These are phyloP conservation scores for Candida saitoana DNA, from an alignment of 805 yeast genomes.

Conservation along the genomic window DNA sequence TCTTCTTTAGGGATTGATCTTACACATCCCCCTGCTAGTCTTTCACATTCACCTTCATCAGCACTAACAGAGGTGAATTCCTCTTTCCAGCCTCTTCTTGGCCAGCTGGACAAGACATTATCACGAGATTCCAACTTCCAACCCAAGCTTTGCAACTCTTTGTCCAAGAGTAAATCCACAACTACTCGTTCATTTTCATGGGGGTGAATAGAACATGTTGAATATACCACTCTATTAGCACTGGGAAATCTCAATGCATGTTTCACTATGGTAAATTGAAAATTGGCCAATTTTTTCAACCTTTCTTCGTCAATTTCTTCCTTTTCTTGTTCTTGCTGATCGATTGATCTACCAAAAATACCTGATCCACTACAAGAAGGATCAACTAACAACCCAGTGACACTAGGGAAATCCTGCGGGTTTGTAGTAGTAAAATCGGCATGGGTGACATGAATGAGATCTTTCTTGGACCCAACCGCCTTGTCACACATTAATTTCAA, in stretches of 20 bases:
- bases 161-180: conserved; percentile 65
- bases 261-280: conserved; percentile 82
- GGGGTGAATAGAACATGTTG: conserved; percentile 93
- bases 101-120: conserved; percentile 80
- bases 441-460: conserved; percentile 46
- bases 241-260: conserved; percentile 83
- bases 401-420: conserved; percentile 57
- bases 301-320: conserved; percentile 54
- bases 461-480: conserved; percentile 45
- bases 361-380: conserved; percentile 99
- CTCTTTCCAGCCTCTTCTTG: conserved; percentile 70
- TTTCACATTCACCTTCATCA: conserved; percentile 35
- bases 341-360: conserved; percentile 82
- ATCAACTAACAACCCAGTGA: conserved; percentile 83
- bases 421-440: conserved; percentile 64
- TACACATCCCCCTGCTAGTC: conserved; percentile 79
- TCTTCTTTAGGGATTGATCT: conserved; percentile 82
- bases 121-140: conserved; percentile 67
- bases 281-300: conserved; percentile 70
- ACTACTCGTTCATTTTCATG: conserved; percentile 95
- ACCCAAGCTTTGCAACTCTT: conserved; percentile 58
- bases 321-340: conserved; percentile 38
- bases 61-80: conserved; percentile 55
- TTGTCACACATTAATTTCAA: conserved; percentile 71
- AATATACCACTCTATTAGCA: conserved; percentile 77